Evolutionary conservation across 345 rosid genomes (phyloP), one percentile per base, ranked within the genome.

Genomic region (Boechera retrofracta): DNA sequence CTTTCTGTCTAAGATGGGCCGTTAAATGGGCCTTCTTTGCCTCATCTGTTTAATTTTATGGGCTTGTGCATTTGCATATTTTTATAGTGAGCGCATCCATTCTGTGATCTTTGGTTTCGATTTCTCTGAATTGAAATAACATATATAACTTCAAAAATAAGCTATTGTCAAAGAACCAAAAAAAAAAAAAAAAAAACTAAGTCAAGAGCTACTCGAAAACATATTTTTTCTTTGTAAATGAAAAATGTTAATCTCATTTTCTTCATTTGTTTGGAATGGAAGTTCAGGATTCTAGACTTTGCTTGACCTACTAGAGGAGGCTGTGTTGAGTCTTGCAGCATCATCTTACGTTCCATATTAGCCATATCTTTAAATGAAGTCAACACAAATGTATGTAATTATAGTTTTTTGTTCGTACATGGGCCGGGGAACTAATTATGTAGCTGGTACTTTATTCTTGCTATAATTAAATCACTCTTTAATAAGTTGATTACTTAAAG

Each of bases 381-480:
- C 60, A 51, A 21, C 18, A 18, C 35, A 12, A 51, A 51, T 47
- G 21, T 67, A 51, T 16, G 16, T 16, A 13, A 67, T 18, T 10
- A 33, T 44, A 48, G 12, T 5, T 51, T 67, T 21, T 36, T 51
- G 2, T 67, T 24, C 36, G 1, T 24, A 67, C 26, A 21, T 35
- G 51, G 3, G 28, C 5, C 2, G 66, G 15, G 60, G 61, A 67
- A 21, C 61, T 13, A 53, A 52, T 52, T 12, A 12, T 52, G 51
- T 60, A 18, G 5, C 56, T 21, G n/a, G 7, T 13, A 26, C 53
- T 42, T 64, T 49, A 18, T 49, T 48, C 70, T 31, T 66, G 70
- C 57, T 48, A 67, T 18, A 35, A 21, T 4, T 12, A 67, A 32
- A 35, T 7, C 48, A 51, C n/a, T n/a, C 42, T n/a, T 36, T 35